These are phyloP conservation scores for Termitomyces sp. DNA, from an alignment of 1,284 basidiomycete species.

Conservation along the genomic window DNA sequence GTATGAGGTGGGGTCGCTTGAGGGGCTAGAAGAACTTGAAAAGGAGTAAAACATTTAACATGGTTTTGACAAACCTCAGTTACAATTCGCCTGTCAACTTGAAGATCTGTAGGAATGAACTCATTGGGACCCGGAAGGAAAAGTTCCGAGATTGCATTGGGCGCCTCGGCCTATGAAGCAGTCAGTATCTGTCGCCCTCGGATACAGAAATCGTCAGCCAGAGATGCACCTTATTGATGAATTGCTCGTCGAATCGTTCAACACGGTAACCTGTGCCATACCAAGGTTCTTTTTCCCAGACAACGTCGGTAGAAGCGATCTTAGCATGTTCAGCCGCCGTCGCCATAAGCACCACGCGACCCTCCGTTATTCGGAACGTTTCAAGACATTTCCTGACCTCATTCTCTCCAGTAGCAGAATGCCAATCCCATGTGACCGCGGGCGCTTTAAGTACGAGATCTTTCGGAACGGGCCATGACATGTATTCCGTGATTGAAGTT, in stretches of 20 bases:
- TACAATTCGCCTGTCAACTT: constrained; percentile 72
- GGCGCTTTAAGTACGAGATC: constrained; percentile 77
- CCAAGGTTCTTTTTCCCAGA: constrained; percentile 76
- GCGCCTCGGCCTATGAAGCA: constrained; percentile 46
- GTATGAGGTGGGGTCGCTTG: constrained; percentile 72
- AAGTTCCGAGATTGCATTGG: constrained; percentile 65
- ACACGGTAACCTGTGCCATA: constrained; percentile 84
- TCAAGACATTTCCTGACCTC: constrained; percentile 66
- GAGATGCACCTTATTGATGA: constrained; percentile 52
- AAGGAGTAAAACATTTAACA: constrained; percentile 1
- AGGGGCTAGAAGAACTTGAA: constrained; percentile 45
- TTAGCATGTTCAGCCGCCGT: constrained; percentile 62
- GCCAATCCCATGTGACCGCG: constrained; percentile 76
- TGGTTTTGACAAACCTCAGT: constrained; percentile 39
- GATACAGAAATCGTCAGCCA: neutral
- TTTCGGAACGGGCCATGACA: constrained; percentile 79
- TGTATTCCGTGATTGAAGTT: constrained; percentile 69
- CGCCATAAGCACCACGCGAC: constrained; percentile 77
- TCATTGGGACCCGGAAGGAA: constrained; percentile 82
- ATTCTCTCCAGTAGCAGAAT: constrained; percentile 45
- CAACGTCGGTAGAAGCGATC: constrained; percentile 36
- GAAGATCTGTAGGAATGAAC: constrained; percentile 86
- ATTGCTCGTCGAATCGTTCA: constrained; percentile 59
- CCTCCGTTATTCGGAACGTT: constrained; percentile 53
- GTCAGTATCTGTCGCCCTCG: constrained; percentile 2